Evolutionary conservation across 176 grass and related monocot species (phyloP), one percentile per base, ranked within the genome.

Genomic region (Dendrocalamus sinicus): DNA sequence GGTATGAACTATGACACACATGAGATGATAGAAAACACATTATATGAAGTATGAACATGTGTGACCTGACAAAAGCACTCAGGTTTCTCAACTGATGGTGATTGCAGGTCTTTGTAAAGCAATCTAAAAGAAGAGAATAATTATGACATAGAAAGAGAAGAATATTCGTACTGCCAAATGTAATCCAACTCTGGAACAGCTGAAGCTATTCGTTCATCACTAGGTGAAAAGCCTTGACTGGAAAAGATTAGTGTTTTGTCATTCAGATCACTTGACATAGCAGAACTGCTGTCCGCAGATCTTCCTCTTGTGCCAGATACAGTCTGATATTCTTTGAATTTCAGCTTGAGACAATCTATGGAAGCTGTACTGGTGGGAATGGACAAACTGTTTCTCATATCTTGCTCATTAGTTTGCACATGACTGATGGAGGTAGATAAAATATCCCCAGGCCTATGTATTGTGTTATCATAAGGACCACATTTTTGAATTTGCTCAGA

Each of bases 131-230:
- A 77, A 79, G 53, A 82, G 9, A 81, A 91, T 55, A 81, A n/a
- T 82, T 71, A 67, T 46, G 24, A 20, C 17, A 46, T 64, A 53
- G 67, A 70, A 70, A 75, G 19, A 51, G 40, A 76, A 79, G 69
- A 88, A 88, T 17, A 88, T 57, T 35, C 93, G 70, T 98, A 98
- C 95, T 92, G 95, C 95, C 95, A 98, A 78, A 95, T 89, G 58
- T 74, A 95, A 41, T 89, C 86, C 51, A 93, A 52, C 84, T 95
- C 89, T 81, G 93, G 95, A 66, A 95, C 70, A 77, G 87, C 86
- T 67, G 93, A 83, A 70, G 84, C 66, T 80, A 60, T 89, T 67
- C 67, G 59, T 88, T 86, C 72, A 89, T 86, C 70, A 48, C 68
- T 70, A 77, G 70, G 52, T 82, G 71, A 60, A 78, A 81, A 75